Base-by-base conservation (phyloP, 148 eudicot species). In the Suaeda aralocaspica region DNA sequence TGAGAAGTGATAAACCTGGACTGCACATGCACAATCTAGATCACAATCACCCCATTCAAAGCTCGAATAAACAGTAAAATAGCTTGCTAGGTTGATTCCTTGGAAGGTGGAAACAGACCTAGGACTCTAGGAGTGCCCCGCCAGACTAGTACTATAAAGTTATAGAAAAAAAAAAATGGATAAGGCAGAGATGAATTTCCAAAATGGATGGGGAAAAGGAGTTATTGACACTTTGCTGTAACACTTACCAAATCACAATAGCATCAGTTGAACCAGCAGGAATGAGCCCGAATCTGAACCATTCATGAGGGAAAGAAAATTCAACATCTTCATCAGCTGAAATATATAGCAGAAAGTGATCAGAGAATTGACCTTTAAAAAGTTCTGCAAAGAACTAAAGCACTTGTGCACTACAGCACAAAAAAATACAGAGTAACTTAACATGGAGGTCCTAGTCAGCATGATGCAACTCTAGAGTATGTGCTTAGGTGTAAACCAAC, bases 191-290 rank as follows among this genome's bases (percentile, higher is more conserved):
- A 48, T 19, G 18, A 2, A 24, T 16, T 14, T 42, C 26, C 50
- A 18, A 39, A 21, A 50, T n/a, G n/a, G n/a, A n/a, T n/a, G n/a
- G 36, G 66, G 56, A 36, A 18, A 58, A 58, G 11, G 34, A 1
- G 42, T 28, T 21, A 53, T 26, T 2, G 39, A 64, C 31, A 22
- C n/a, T 36, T 15, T 42, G 29, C 29, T 18, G 42, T 53, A 65
- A 74, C 52, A 59, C 51, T 69, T 94, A 94, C 98, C 98, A 91
- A 58, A 94, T 91, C 72, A 86, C 97, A 68, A 89, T 84, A 69
- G 98, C 98, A 81, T 94, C 98, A 65, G 98, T 94, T 26, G 98
- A 94, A 69, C 98, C 98, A 9, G 97, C 90, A 63, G 98, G 98
- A 79, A 94, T 94, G 68, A 94, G 68, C 56, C 97, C 98, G 50